phyloP scores from a whole-genome alignment of 2,329 filamentous ascomycete species.

The Botryotinia narcissicola region DNA sequence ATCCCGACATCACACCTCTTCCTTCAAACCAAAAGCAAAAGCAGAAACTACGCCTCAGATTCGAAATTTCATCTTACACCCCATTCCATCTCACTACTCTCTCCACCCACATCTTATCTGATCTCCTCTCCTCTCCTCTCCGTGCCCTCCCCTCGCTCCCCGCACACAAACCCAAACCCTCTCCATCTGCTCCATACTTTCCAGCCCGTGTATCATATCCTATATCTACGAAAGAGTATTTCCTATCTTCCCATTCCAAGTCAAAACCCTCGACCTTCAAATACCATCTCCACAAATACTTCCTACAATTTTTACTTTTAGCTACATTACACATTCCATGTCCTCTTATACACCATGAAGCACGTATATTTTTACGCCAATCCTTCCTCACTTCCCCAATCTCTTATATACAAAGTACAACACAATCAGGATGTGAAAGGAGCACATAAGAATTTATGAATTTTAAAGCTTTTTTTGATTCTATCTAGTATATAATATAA shows the following conservation, averaged over 20 bases:
- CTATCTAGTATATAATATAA: constrained; percentile 8
- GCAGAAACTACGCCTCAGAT: neutral
- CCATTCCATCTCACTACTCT: neutral
- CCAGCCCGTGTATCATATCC: neutral
- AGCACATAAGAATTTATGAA: neutral
- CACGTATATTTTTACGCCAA: neutral
- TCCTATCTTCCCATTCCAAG: neutral
- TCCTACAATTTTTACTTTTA: neutral
- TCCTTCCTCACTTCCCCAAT: neutral
- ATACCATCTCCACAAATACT: neutral
- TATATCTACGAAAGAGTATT: neutral
- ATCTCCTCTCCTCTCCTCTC: neutral
- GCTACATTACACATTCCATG: neutral
- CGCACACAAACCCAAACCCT: neutral
- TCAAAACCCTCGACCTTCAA: neutral
- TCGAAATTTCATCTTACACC: neutral
- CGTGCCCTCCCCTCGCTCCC: too few relatives aligned
- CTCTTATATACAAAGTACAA: neutral
- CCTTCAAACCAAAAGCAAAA: neutral
- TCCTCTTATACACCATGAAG: neutral
- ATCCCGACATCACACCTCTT: too few relatives aligned
- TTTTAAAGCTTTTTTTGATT: constrained; percentile 14
- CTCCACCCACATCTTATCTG: neutral
- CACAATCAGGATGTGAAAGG: neutral
- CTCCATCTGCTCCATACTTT: neutral